A percentile compares a stretch with the other conserved stretches of the same genome.
These are phyloP conservation scores for Arthroderma uncinatum DNA, from an alignment of 2,329 filamentous ascomycete genomes.

Conservation along the genomic window DNA sequence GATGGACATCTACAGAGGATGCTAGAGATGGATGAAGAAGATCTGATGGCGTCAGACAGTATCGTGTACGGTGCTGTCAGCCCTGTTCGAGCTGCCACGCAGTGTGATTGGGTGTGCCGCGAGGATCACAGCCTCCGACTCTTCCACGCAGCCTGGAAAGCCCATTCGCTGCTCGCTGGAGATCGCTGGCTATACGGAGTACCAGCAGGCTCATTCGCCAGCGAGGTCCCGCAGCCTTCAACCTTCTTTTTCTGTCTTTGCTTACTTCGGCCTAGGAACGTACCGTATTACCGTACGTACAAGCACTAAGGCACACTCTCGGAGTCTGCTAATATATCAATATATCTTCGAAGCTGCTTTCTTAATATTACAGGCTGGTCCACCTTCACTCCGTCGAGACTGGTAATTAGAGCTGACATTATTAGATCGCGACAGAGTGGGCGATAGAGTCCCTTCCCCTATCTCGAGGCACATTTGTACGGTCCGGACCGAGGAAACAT, in stretches of 20 bases:
- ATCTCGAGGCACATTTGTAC: too few relatives aligned
- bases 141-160: background rate
- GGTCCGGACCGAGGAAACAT: background rate
- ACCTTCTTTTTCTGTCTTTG: background rate
- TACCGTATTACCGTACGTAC: background rate
- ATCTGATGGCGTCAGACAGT: background rate
- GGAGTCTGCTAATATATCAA: background rate
- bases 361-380: background rate
- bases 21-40: too few relatives aligned
- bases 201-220: background rate
- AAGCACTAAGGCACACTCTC: too few relatives aligned
- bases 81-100: background rate
- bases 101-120: background rate
- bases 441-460: too few relatives aligned
- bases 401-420: too few relatives aligned
- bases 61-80: background rate
- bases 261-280: background rate
- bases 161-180: background rate
- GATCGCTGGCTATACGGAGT: background rate
- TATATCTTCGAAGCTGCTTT: background rate
- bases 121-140: constrained; percentile 1
- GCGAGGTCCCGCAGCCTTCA: background rate
- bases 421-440: too few relatives aligned
- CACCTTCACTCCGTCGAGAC: background rate
- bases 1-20: too few relatives aligned